A percentile compares a stretch with the other conserved stretches of the same genome.
phyloP scores from a whole-genome alignment of 2,329 filamentous ascomycete genomes.

The Akanthomyces dipterigenus region DNA sequence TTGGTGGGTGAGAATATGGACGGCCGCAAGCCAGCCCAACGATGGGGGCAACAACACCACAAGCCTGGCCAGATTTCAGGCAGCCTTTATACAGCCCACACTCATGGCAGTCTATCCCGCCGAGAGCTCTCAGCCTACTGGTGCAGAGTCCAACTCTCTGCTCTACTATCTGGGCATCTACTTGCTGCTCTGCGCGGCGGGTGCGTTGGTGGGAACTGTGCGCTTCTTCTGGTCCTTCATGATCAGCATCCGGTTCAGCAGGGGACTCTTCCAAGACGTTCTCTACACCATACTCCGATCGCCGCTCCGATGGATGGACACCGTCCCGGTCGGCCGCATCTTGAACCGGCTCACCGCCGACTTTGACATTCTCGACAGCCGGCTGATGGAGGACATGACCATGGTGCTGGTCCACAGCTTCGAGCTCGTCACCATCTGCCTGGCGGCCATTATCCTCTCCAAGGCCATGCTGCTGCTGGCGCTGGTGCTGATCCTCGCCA shows the following conservation, averaged over 20 bases:
- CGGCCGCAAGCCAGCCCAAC: constrained; percentile 36
- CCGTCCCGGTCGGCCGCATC: constrained; percentile 67
- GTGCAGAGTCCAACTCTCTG: constrained; percentile 26
- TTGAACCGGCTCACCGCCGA: constrained; percentile 74
- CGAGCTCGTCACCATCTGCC: constrained; percentile 55
- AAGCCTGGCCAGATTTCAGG: constrained; percentile 9
- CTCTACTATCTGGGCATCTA: constrained; percentile 65
- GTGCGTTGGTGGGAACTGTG: constrained; percentile 52
- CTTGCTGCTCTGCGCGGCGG: constrained; percentile 48
- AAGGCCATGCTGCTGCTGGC: constrained; percentile 58
- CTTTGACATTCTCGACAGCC: constrained; percentile 66
- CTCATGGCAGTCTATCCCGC: background rate
- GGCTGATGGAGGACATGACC: constrained; percentile 55
- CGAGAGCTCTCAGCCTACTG: constrained; percentile 8
- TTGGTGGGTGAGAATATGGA: constrained; percentile 62
- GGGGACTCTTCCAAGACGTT: constrained; percentile 58
- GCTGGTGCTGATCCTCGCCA: constrained; percentile 48
- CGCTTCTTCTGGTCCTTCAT: constrained; percentile 57
- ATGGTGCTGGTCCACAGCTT: constrained; percentile 54
- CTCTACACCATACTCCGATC: constrained; percentile 63
- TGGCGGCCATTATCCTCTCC: constrained; percentile 55
- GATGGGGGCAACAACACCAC: background rate
- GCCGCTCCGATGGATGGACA: constrained; percentile 72
- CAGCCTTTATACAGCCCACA: constrained; percentile 18
- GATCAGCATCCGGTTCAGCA: constrained; percentile 61